Percentiles rank a stretch among this genome's conserved stretches.
Evolutionary conservation across 768 basidiomycete genomes (phyloP).

Genomic region (Melanogaster broomeanus): DNA sequence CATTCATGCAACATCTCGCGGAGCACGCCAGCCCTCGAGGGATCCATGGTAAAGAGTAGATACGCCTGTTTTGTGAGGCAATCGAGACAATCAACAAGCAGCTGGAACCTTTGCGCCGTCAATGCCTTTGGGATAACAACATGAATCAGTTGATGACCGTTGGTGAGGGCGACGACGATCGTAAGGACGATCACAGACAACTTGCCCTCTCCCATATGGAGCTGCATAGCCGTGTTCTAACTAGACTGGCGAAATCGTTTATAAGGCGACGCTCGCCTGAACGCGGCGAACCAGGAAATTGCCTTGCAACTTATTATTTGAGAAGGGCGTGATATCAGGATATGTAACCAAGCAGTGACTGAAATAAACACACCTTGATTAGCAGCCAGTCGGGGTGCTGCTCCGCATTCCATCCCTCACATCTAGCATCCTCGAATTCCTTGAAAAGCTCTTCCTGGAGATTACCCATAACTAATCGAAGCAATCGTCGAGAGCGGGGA

Average conservation of each 20-base stretch:
- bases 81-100: constrained; percentile 44
- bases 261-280: constrained; percentile 41
- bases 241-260: constrained; percentile 48
- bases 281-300: constrained; percentile 45
- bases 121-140: constrained; percentile 54
- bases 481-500: constrained; percentile 37
- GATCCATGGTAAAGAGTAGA: constrained; percentile 47
- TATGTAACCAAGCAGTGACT: neutral
- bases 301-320: constrained; percentile 43
- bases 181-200: constrained; percentile 50
- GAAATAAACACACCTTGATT: constrained; percentile 37
- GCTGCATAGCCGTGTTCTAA: constrained; percentile 44
- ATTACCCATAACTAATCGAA: constrained; percentile 20
- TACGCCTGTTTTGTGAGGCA: constrained; percentile 46
- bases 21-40: constrained; percentile 23
- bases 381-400: constrained; percentile 43
- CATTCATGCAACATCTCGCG: constrained; percentile 40
- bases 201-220: constrained; percentile 65
- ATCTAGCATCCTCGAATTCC: constrained; percentile 28
- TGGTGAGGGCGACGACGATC: constrained; percentile 38
- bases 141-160: constrained; percentile 45
- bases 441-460: constrained; percentile 33
- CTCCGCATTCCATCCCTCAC: constrained; percentile 13
- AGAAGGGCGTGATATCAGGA: neutral
- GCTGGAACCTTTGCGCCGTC: constrained; percentile 47